A percentile compares a stretch with the other conserved stretches of the same genome.
These are phyloP conservation scores for Pseudogymnoascus sp. DNA, from an alignment of 2,329 filamentous ascomycete species.

Conservation along the genomic window DNA sequence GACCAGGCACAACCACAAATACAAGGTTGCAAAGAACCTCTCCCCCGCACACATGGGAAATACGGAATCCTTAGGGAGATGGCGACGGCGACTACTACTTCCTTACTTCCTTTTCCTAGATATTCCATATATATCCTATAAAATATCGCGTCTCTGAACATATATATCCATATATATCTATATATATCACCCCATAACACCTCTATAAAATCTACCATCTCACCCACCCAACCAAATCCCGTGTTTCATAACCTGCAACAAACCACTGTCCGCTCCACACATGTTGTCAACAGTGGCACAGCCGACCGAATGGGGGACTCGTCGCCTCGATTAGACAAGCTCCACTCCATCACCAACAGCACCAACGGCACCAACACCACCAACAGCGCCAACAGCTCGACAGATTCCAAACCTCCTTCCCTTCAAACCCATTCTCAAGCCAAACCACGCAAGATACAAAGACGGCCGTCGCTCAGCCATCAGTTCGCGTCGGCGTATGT, in stretches of 20 bases:
- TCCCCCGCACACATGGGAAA: not conserved
- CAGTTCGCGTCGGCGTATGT: not conserved
- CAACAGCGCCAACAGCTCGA: not conserved
- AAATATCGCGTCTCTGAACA: not conserved
- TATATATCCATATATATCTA: not conserved
- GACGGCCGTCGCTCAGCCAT: not conserved
- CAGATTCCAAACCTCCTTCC: not conserved
- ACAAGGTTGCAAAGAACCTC: not conserved
- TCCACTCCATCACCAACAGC: conserved; percentile 3
- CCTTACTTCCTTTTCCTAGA: not conserved
- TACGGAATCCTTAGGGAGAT: not conserved
- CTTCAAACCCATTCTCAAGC: not conserved
- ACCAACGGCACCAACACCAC: not conserved
- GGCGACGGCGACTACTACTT: not conserved
- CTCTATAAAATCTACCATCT: not conserved
- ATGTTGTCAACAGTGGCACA: conserved; percentile 9
- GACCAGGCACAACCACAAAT: conserved; percentile 7
- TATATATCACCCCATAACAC: not conserved
- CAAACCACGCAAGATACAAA: not conserved
- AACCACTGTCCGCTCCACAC: not conserved
- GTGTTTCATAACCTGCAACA: conserved; percentile 6
- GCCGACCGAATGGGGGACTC: conserved; percentile 9
- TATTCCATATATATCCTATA: not conserved
- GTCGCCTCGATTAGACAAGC: conserved; percentile 3
- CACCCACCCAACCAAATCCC: not conserved